These are phyloP conservation scores for Diplodia mutila DNA, from an alignment of 2,329 filamentous ascomycete species.

Conservation along the genomic window DNA sequence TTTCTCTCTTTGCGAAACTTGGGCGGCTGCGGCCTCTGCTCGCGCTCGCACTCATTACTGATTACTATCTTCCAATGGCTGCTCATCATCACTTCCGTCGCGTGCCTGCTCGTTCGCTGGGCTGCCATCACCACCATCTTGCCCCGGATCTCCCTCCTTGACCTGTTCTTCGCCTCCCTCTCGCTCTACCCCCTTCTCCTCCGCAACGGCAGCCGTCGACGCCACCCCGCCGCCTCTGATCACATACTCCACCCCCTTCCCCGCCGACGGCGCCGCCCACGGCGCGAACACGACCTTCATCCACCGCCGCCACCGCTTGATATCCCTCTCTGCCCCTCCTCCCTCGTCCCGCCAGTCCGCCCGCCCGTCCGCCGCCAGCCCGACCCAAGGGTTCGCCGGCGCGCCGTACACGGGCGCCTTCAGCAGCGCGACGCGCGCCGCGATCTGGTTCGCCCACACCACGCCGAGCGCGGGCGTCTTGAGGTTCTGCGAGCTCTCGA, in stretches of 20 bases:
- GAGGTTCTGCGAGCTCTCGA: constrained; percentile 37
- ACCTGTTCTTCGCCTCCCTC: neutral
- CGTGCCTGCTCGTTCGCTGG: too few species aligned
- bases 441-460: constrained; percentile 89
- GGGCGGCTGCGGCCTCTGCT: too few species aligned
- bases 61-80: too few species aligned
- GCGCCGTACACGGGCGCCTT: constrained; percentile 62
- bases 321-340: constrained; percentile 33
- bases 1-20: too few species aligned
- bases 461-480: constrained; percentile 89
- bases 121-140: neutral
- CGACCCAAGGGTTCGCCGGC: constrained; percentile 41
- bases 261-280: constrained; percentile 64
- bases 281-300: constrained; percentile 90
- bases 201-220: neutral
- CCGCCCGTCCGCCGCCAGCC: constrained; percentile 39
- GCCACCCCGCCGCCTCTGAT: constrained; percentile 66
- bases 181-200: neutral
- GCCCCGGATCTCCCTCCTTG: neutral
- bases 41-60: too few species aligned
- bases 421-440: constrained; percentile 78
- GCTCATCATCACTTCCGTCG: too few species aligned
- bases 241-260: constrained; percentile 70
- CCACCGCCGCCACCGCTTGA: constrained; percentile 70
- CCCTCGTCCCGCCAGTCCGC: constrained; percentile 31